Evolutionary conservation across 2,329 filamentous ascomycete species (phyloP).

Genomic region (Colletotrichum sp.): DNA sequence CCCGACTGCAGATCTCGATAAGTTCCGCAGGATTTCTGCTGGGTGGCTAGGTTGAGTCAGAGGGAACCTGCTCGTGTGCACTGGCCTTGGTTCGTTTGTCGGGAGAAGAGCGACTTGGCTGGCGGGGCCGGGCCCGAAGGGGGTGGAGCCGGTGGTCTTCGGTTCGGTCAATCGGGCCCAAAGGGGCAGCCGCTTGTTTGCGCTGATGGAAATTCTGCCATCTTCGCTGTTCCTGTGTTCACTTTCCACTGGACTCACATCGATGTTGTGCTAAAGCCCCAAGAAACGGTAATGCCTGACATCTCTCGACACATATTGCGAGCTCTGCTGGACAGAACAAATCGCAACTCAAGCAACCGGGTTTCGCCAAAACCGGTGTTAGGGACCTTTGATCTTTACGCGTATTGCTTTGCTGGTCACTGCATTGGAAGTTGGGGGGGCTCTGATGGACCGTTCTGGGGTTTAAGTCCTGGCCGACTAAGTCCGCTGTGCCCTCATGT

Average conservation of each 20-base stretch:
- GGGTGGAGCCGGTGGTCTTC: slow-evolving; percentile 3
- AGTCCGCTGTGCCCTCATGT: not conserved
- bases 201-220: not conserved
- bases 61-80: not conserved
- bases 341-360: not conserved
- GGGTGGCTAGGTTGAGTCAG: not conserved
- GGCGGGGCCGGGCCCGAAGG: slow-evolving; percentile 4
- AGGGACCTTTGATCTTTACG: not conserved
- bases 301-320: not conserved
- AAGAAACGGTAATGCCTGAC: not conserved
- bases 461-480: slow-evolving; percentile 20
- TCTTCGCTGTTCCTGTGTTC: not conserved
- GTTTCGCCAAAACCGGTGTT: not conserved
- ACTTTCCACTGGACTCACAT: not conserved
- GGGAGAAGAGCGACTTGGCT: not conserved
- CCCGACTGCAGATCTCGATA: not conserved
- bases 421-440: not conserved
- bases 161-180: not conserved
- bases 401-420: not conserved
- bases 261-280: not conserved
- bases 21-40: not conserved
- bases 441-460: not conserved
- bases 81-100: not conserved
- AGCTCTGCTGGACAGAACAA: not conserved
- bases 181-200: not conserved